Conservation (phyloP, 1,284 basidiomycete species). For the Waitea zeae region DNA sequence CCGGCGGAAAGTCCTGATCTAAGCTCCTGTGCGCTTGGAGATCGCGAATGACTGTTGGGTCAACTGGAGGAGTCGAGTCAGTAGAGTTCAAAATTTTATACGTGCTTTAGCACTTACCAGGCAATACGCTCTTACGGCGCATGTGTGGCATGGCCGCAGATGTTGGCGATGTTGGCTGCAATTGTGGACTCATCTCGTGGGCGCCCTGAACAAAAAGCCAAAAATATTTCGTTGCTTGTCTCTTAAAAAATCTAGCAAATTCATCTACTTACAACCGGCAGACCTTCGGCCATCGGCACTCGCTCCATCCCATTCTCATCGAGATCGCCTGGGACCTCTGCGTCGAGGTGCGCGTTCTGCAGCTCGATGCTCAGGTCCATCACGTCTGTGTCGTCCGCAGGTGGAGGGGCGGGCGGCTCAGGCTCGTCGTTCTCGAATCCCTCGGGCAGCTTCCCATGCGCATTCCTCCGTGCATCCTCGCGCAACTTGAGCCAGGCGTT, state of each 20-base stretch:
- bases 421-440: constrained; percentile 52
- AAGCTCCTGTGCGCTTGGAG: constrained; percentile 75
- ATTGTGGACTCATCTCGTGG: constrained; percentile 37
- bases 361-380: constrained; percentile 78
- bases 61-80: constrained; percentile 31
- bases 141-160: constrained; percentile 43
- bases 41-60: constrained; percentile 77
- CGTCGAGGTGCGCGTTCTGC: constrained; percentile 73
- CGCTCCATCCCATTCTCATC: constrained; percentile 74
- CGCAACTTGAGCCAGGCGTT: constrained; percentile 74
- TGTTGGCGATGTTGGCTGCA: constrained; percentile 34
- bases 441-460: constrained; percentile 43
- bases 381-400: constrained; percentile 69
- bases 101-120: constrained; percentile 53
- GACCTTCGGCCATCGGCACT: constrained; percentile 81
- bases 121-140: constrained; percentile 72
- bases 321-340: constrained; percentile 47
- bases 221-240: constrained; percentile 7
- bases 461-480: constrained; percentile 56
- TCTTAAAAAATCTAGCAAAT: no score
- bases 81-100: no score
- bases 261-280: no score
- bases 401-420: constrained; percentile 55
- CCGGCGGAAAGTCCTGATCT: constrained; percentile 45
- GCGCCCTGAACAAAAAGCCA: constrained; percentile 13